phyloP scores from a whole-genome alignment of 176 grass and related monocot species.

The Puccinellia tenuiflora region DNA sequence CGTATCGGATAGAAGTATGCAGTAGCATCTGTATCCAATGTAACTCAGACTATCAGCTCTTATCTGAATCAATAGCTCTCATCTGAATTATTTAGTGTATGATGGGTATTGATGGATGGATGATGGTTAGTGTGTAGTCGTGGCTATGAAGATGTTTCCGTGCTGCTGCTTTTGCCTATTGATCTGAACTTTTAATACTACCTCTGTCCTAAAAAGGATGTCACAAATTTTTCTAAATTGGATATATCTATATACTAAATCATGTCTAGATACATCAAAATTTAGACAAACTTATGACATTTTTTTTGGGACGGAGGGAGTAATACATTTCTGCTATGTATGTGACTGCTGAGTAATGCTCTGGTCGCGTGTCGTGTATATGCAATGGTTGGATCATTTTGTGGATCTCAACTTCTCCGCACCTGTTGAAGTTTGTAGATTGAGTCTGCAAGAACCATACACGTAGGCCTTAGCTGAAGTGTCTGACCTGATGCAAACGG shows the following conservation, averaged over 20 bases:
- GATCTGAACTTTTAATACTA: background rate
- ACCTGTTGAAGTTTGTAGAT: background rate
- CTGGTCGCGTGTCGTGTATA: background rate
- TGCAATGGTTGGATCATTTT: background rate
- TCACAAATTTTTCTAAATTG: no score
- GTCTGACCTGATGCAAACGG: background rate
- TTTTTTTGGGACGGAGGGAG: no score
- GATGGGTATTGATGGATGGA: background rate
- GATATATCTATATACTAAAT: no score
- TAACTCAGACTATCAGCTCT: background rate
- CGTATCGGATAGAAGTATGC: background rate
- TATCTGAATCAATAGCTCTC: background rate
- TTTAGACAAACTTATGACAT: no score
- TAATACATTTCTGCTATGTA: background rate
- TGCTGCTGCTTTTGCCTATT: background rate
- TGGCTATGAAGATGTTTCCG: no score
- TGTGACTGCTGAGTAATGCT: background rate
- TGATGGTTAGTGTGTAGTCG: background rate
- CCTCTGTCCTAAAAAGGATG: no score
- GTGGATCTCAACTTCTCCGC: background rate
- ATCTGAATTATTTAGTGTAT: background rate
- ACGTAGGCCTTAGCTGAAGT: background rate
- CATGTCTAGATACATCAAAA: no score
- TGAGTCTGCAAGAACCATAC: background rate
- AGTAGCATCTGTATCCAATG: background rate